Percentiles rank a stretch among this genome's conserved stretches.
Conservation (phyloP, 331 rosid species). For the Telfairia occidentalis region DNA sequence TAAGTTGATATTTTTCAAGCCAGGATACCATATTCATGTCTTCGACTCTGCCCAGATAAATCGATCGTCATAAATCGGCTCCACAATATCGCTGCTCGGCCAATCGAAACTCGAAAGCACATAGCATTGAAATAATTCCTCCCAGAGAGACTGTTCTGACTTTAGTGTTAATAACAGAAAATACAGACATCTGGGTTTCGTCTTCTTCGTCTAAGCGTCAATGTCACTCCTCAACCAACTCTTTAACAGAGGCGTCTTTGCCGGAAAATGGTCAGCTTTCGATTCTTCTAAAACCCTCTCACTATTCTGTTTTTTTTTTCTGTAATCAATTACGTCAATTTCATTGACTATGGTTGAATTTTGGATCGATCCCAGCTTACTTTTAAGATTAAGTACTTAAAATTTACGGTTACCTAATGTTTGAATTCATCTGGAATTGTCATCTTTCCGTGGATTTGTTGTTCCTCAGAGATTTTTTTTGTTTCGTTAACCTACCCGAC, state of each 20-base stretch:
- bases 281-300: background rate
- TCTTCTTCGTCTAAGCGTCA: conserved; percentile 3
- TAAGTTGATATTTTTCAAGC: background rate
- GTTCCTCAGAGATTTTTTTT: background rate
- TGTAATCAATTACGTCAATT: background rate
- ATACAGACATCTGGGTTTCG: background rate
- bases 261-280: conserved; percentile 63
- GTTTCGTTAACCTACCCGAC: conserved; percentile 6
- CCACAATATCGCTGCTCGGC: background rate
- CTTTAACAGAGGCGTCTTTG: conserved; percentile 81
- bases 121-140: background rate
- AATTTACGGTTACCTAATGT: background rate
- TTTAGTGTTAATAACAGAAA: background rate
- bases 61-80: background rate
- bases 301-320: background rate
- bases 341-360: background rate
- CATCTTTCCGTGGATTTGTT: background rate
- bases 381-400: background rate
- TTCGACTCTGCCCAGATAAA: background rate
- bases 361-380: background rate
- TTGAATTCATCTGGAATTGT: background rate
- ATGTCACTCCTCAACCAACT: conserved; percentile 93
- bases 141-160: background rate
- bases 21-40: background rate
- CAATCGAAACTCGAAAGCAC: background rate